Evolutionary conservation across 2,329 filamentous ascomycete genomes (phyloP).

Genomic region (Pleurostoma richardsiae): DNA sequence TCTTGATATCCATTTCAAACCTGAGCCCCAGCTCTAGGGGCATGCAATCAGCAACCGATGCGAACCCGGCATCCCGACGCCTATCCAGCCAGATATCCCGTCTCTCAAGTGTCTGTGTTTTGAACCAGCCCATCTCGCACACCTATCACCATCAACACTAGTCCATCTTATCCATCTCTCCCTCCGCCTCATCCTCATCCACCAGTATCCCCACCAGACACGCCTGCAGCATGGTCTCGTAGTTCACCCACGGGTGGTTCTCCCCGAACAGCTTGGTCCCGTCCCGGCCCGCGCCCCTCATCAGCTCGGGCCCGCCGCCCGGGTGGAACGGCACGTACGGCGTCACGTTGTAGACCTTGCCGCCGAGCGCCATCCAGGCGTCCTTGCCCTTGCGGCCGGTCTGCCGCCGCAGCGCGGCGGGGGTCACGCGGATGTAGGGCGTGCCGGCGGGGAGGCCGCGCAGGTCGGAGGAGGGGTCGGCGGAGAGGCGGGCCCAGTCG

Average conservation of each 20-base stretch:
- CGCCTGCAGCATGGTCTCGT: slow-evolving; percentile 61
- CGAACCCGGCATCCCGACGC: too few relatives aligned
- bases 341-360: slow-evolving; percentile 89
- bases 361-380: slow-evolving; percentile 86
- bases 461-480: slow-evolving; percentile 55
- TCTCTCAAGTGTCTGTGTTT: not conserved
- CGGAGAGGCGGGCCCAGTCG: slow-evolving; percentile 83
- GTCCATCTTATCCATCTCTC: slow-evolving; percentile 57
- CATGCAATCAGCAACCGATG: too few relatives aligned
- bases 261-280: slow-evolving; percentile 60
- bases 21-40: too few relatives aligned
- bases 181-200: slow-evolving; percentile 45
- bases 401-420: slow-evolving; percentile 69
- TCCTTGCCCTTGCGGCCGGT: slow-evolving; percentile 81
- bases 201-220: slow-evolving; percentile 62
- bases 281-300: slow-evolving; percentile 57
- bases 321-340: slow-evolving; percentile 90
- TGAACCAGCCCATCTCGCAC: slow-evolving; percentile 1
- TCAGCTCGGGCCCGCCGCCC: slow-evolving; percentile 71
- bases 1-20: too few relatives aligned
- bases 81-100: too few relatives aligned
- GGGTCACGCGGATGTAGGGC: slow-evolving; percentile 69
- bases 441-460: slow-evolving; percentile 52
- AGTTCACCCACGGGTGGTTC: slow-evolving; percentile 69
- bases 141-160: slow-evolving; percentile 15